A percentile compares a stretch with the other conserved stretches of the same genome.
These are phyloP conservation scores for Podospora australis DNA, from an alignment of 495 filamentous ascomycete species.

Conservation along the genomic window DNA sequence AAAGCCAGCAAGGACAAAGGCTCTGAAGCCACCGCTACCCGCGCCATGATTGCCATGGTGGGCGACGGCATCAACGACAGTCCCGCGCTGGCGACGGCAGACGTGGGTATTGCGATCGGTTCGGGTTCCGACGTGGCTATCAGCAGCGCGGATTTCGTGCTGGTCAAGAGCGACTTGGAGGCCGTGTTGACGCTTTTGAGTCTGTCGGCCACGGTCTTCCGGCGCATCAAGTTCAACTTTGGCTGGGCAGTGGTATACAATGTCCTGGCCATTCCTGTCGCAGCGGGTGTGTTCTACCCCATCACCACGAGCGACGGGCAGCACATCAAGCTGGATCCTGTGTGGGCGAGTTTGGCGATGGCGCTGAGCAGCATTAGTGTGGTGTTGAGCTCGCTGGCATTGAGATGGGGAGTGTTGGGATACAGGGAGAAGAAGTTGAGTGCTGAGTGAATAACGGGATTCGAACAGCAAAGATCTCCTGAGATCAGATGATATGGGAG, in stretches of 20 bases:
- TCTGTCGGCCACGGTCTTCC: conserved; percentile 65
- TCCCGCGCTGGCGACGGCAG: conserved; percentile 70
- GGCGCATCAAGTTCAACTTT: conserved; percentile 80
- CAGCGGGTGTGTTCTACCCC: conserved; percentile 75
- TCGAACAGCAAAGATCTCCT: no score
- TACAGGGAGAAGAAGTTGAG: conserved; percentile 32
- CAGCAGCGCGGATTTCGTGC: conserved; percentile 73
- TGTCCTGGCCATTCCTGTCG: conserved; percentile 67
- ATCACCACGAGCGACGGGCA: conserved; percentile 45
- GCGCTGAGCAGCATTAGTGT: conserved; percentile 79
- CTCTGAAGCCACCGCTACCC: conserved; percentile 24
- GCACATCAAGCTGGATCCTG: conserved; percentile 62
- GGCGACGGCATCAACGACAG: conserved; percentile 90
- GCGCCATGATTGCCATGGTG: conserved; percentile 47
- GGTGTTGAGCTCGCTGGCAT: conserved; percentile 61
- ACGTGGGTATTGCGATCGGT: conserved; percentile 79
- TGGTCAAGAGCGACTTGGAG: conserved; percentile 66
- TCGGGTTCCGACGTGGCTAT: conserved; percentile 83
- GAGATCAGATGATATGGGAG: not conserved
- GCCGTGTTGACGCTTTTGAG: conserved; percentile 66
- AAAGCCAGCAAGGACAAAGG: conserved; percentile 25
- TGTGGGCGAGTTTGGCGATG: conserved; percentile 85
- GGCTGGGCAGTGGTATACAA: conserved; percentile 88
- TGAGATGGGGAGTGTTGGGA: conserved; percentile 50
- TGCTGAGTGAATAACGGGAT: not conserved